phyloP scores from a whole-genome alignment of 805 yeast species.

The Suhomyces prunicola region DNA sequence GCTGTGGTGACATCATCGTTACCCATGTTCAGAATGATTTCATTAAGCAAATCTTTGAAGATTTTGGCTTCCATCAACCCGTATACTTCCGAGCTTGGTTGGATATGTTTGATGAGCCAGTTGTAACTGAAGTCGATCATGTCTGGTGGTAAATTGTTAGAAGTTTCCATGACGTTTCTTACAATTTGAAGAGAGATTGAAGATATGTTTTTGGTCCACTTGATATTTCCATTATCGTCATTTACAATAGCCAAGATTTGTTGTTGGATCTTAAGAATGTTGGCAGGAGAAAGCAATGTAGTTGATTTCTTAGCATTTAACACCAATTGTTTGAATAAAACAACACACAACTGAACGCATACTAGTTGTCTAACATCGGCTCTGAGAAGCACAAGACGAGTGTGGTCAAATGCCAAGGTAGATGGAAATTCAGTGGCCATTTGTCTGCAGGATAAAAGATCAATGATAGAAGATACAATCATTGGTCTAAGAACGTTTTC shows the following conservation, averaged over 20 bases:
- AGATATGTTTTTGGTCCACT: conserved; percentile 83
- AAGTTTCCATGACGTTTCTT: conserved; percentile 29
- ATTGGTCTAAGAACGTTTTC: conserved; percentile 30
- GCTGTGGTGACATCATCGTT: not conserved
- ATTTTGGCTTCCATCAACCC: conserved; percentile 68
- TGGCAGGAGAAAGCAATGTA: conserved; percentile 28
- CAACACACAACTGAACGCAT: conserved; percentile 70
- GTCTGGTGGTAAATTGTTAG: conserved; percentile 32
- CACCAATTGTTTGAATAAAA: conserved; percentile 68
- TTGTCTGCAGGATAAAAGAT: conserved; percentile 70
- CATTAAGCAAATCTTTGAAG: conserved; percentile 47
- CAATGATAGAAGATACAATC: conserved; percentile 53
- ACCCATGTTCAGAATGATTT: conserved; percentile 24
- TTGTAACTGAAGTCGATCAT: conserved; percentile 61
- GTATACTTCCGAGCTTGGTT: conserved; percentile 75
- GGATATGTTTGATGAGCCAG: conserved; percentile 84
- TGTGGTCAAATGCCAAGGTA: conserved; percentile 78
- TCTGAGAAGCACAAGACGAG: conserved; percentile 69
- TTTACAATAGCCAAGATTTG: conserved; percentile 77
- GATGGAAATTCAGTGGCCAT: conserved; percentile 83
- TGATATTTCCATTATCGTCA: conserved; percentile 81
- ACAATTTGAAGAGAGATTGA: conserved; percentile 68
- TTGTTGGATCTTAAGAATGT: conserved; percentile 51
- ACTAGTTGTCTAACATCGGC: conserved; percentile 86
- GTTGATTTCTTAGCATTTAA: conserved; percentile 16